phyloP scores from a whole-genome alignment of 2,329 filamentous ascomycete genomes.

The Colletotrichum liaoningense region DNA sequence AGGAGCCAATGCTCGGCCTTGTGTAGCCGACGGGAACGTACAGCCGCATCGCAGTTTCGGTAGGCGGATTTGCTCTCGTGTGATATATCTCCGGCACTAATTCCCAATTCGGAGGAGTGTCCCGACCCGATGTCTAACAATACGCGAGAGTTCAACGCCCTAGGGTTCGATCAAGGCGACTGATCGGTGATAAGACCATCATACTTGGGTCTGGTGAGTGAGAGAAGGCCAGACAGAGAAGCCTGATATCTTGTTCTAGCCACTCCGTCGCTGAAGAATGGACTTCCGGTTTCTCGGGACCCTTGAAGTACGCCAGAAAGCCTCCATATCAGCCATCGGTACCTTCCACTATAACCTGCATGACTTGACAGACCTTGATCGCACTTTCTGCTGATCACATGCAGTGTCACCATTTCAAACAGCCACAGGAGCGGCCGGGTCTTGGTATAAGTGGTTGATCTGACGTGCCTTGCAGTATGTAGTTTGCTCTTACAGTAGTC shows the following conservation, averaged over 20 bases:
- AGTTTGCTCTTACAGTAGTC: background rate
- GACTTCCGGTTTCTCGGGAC: background rate
- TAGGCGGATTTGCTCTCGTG: background rate
- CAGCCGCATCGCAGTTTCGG: background rate
- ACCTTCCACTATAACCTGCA: background rate
- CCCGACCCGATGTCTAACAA: background rate
- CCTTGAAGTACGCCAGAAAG: background rate
- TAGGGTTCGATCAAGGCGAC: background rate
- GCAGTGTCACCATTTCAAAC: background rate
- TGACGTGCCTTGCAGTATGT: background rate
- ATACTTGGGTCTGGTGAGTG: background rate
- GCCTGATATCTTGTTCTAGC: background rate
- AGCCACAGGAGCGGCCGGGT: background rate
- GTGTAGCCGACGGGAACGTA: constrained; percentile 17
- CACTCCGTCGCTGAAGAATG: background rate
- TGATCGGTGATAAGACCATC: too few relatives aligned
- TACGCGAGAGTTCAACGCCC: background rate
- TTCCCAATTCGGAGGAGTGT: background rate
- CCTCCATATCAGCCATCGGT: background rate
- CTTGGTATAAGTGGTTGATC: background rate
- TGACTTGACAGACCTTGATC: background rate
- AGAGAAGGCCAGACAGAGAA: fast-evolving
- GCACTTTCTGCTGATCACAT: background rate
- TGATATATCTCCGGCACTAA: constrained; percentile 2
- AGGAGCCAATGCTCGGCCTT: too few relatives aligned